Evolutionary conservation across 1,284 basidiomycete species (phyloP).

Genomic region (Chalciporus sp.): DNA sequence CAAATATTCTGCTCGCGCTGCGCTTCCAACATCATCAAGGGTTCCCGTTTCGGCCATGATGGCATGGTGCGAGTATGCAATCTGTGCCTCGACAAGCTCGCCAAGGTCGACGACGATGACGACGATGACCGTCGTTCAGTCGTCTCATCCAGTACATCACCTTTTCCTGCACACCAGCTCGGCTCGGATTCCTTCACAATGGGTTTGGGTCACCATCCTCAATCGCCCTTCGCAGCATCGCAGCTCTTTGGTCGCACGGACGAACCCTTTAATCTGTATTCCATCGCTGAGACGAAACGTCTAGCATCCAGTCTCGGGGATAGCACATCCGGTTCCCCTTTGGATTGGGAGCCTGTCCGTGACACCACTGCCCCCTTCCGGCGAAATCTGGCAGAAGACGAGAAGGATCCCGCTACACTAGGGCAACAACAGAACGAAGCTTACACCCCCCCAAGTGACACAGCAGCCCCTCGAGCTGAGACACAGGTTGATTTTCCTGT

Average conservation of each 20-base stretch:
- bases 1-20: slow-evolving; percentile 93
- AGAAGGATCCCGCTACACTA: slow-evolving; percentile 54
- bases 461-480: slow-evolving; percentile 47
- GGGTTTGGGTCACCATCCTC: slow-evolving; percentile 57
- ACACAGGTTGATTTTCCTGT: slow-evolving; percentile 58
- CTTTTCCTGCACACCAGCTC: slow-evolving; percentile 50
- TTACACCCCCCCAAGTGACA: slow-evolving; percentile 31
- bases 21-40: slow-evolving; percentile 97
- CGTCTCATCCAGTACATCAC: slow-evolving; percentile 62
- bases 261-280: slow-evolving; percentile 77
- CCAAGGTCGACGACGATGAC: slow-evolving; percentile 76
- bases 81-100: slow-evolving; percentile 89
- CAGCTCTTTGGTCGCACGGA: slow-evolving; percentile 78
- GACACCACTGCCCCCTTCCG: slow-evolving; percentile 82
- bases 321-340: slow-evolving; percentile 50
- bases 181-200: slow-evolving; percentile 45
- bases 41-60: slow-evolving; percentile 89
- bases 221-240: slow-evolving; percentile 87
- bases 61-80: slow-evolving; percentile 95
- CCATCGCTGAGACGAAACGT: slow-evolving; percentile 72
- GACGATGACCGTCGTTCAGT: slow-evolving; percentile 82
- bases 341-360: slow-evolving; percentile 52
- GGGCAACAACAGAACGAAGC: slow-evolving; percentile 43
- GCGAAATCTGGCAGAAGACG: slow-evolving; percentile 76
- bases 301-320: slow-evolving; percentile 57